Percentiles rank a stretch among this genome's conserved stretches.
These are phyloP conservation scores for Trichophaea hybrida DNA, from an alignment of 2,329 filamentous ascomycete genomes.

Conservation along the genomic window DNA sequence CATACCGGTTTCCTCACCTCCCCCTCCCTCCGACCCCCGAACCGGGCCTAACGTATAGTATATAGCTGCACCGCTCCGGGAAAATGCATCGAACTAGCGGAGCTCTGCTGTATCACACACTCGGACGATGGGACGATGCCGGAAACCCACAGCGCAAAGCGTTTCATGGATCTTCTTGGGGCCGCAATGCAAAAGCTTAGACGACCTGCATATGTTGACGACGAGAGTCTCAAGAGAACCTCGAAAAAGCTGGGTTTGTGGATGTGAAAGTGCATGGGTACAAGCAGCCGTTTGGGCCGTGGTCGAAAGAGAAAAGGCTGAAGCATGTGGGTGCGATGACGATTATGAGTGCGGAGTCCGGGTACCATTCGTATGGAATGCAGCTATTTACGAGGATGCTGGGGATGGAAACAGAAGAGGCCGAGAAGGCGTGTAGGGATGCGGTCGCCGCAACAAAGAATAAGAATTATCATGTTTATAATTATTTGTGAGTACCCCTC, in stretches of 20 bases:
- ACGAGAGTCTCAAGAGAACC: not conserved
- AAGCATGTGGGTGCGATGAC: slow-evolving; percentile 8
- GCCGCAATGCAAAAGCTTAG: not conserved
- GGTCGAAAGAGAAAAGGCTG: slow-evolving; percentile 4
- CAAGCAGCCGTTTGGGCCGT: not conserved
- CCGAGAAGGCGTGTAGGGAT: not conserved
- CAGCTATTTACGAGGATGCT: slow-evolving; percentile 10
- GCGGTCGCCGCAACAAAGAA: slow-evolving; percentile 6
- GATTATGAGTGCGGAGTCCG: slow-evolving; percentile 9
- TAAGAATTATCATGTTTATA: slow-evolving; percentile 11
- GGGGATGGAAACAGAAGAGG: slow-evolving; percentile 3
- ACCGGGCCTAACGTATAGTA: not conserved
- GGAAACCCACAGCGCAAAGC: not conserved
- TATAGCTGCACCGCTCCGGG: slow-evolving; percentile 40
- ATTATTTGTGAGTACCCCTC: not conserved
- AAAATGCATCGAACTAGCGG: slow-evolving; percentile 41
- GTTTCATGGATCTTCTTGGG: not conserved
- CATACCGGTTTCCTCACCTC: not conserved
- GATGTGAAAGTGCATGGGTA: not conserved
- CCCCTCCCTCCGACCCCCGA: not conserved
- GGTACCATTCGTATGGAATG: slow-evolving; percentile 14
- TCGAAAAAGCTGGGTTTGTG: not conserved
- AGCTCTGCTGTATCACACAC: not conserved
- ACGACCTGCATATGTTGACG: not conserved
- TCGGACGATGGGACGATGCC: slow-evolving; percentile 8